Evolutionary conservation across 2,329 filamentous ascomycete species (phyloP).

Genomic region (Neophaeococcomyces mojaviensis): DNA sequence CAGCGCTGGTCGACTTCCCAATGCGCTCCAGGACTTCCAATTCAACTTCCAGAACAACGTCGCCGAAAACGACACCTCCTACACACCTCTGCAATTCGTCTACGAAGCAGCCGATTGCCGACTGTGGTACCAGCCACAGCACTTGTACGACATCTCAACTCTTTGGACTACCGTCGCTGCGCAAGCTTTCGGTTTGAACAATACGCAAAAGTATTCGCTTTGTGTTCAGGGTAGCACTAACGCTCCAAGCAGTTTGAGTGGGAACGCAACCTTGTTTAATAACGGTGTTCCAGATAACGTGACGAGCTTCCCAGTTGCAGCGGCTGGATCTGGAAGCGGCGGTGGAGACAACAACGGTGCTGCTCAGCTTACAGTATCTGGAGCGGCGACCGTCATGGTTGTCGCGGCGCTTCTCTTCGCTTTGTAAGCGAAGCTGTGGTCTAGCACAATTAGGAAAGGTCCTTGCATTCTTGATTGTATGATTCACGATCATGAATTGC

Average conservation of each 20-base stretch:
- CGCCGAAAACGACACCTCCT: constrained; percentile 34
- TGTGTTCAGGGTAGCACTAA: constrained; percentile 12
- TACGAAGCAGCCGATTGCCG: constrained; percentile 56
- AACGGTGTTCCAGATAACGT: constrained; percentile 11
- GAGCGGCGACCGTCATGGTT: too few species aligned
- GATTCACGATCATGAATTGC: too few species aligned
- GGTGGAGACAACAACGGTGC: background rate
- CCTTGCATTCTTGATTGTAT: too few species aligned
- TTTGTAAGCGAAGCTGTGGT: background rate
- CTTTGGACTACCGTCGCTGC: constrained; percentile 11
- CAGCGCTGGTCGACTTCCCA: background rate
- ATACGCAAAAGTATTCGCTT: constrained; percentile 3
- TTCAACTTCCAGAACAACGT: constrained; percentile 42
- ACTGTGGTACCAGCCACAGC: constrained; percentile 10
- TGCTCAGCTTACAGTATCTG: background rate
- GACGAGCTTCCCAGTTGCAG: constrained; percentile 9
- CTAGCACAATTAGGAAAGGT: too few species aligned
- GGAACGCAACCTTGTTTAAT: constrained; percentile 13
- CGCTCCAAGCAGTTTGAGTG: constrained; percentile 13
- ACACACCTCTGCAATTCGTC: constrained; percentile 50
- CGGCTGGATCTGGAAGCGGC: too few species aligned
- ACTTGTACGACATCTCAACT: constrained; percentile 1
- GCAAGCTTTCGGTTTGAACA: constrained; percentile 10
- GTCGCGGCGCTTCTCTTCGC: background rate
- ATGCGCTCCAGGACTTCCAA: constrained; percentile 21